Conservation (phyloP, 345 rosid genomes). For the Trapa incisa region DNA sequence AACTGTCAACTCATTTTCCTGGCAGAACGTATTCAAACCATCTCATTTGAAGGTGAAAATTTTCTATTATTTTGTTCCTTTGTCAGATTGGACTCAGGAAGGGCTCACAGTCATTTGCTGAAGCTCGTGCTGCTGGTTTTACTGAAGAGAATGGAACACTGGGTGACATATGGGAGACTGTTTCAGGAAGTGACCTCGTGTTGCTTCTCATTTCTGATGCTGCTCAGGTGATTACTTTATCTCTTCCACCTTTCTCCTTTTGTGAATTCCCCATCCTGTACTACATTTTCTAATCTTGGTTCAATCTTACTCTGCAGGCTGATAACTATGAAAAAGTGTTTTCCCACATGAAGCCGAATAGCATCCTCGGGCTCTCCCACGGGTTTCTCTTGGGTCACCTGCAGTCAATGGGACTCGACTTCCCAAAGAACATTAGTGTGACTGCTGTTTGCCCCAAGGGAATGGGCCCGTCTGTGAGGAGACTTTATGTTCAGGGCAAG, state of each 20-base stretch:
- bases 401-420: conserved; percentile 60
- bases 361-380: conserved; percentile 91
- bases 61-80: neutral
- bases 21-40: neutral
- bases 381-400: conserved; percentile 87
- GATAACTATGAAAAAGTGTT: conserved; percentile 71
- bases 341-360: conserved; percentile 86
- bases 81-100: conserved; percentile 78
- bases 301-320: conserved; percentile 35
- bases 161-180: conserved; percentile 85
- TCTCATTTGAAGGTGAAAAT: neutral
- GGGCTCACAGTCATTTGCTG: conserved; percentile 76
- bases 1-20: neutral
- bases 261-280: neutral
- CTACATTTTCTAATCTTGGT: neutral
- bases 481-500: conserved; percentile 85
- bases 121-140: conserved; percentile 87
- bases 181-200: conserved; percentile 83
- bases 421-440: conserved; percentile 71
- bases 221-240: conserved; percentile 45
- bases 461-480: conserved; percentile 87
- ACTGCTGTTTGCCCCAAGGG: conserved; percentile 82
- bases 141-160: conserved; percentile 73
- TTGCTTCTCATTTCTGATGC: conserved; percentile 83
- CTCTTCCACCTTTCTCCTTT: neutral